Evolutionary conservation across 345 rosid species (phyloP), one percentile per base, ranked within the genome.

Genomic region (Brassica cretica): DNA sequence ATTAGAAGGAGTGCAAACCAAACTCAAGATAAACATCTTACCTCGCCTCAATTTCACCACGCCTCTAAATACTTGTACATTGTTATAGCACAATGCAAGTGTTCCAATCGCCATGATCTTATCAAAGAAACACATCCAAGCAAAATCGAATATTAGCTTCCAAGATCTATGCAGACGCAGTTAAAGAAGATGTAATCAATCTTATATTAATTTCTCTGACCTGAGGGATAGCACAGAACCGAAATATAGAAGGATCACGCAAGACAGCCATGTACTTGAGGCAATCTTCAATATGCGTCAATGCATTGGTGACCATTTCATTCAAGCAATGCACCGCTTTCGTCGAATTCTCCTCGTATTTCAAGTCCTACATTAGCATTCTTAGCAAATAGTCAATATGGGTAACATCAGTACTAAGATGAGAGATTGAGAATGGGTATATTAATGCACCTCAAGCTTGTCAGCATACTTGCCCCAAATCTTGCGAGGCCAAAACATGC

Each of bases 101-200:
- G 99, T 96, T 82, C 98, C 99, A 80, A 93, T 91, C 51, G 97
- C 97, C 98, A 93, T 93, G 82, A 90, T 82, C 99, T 96, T 79
- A 71, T 72, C 83, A 78, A 49, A 72, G 53, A 75, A 71, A 78
- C 68, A 84, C 41, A 74, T n/a, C 67, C 72, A 68, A 76, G 32
- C 71, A 80, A 83, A 81, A 51, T 16, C 6, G 1, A 70, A 70
- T 60, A 37, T 74, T 30, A 27, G 62, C 33, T 71, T 25, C 44
- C 59, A 76, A 39, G 66, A 29, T 24, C 60, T 18, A 19, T 41
- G 61, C 27, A 78, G 29, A 60, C 6, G 3, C 10, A 56, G 60
- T 56, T 55, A 27, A 71, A 64, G 58, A 53, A n/a, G 49, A 37
- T 46, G 39, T 32, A 33, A 53, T 70, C 2, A 5, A 6, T 6